phyloP scores from a whole-genome alignment of 352 stramenopile genomes.

The Phytophthora palmivora region DNA sequence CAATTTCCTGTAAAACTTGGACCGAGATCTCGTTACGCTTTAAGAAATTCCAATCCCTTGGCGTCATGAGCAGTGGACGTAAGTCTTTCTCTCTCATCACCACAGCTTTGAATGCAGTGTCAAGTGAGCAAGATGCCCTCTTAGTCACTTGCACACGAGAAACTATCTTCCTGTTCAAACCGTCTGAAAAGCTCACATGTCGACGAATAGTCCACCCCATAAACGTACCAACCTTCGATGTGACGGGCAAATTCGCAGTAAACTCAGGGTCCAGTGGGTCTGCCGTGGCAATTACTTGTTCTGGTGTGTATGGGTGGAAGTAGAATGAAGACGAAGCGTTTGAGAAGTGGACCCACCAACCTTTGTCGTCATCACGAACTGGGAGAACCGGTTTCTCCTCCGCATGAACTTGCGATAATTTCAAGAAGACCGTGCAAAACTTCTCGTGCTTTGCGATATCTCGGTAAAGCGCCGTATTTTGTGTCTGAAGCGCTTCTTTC shows the following conservation, averaged over 20 bases:
- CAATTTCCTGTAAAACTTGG: slow-evolving; percentile 31
- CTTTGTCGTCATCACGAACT: slow-evolving; percentile 7
- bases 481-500: slow-evolving; percentile 26
- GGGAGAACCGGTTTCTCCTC: not conserved
- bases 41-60: slow-evolving; percentile 22
- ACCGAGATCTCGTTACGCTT: slow-evolving; percentile 7
- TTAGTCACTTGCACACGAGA: slow-evolving; percentile 5
- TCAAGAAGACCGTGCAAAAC: not conserved
- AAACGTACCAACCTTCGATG: not conserved
- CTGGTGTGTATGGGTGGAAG: slow-evolving; percentile 2
- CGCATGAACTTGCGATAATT: not conserved
- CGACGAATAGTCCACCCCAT: slow-evolving; percentile 7
- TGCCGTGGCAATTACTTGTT: slow-evolving; percentile 1
- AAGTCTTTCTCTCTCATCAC: slow-evolving; percentile 13
- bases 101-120: slow-evolving; percentile 8
- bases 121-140: not conserved
- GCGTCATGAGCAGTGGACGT: slow-evolving; percentile 19
- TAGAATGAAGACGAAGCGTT: slow-evolving; percentile 1
- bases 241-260: not conserved
- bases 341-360: slow-evolving; percentile 10
- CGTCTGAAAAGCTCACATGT: not conserved
- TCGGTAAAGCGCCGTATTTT: slow-evolving; percentile 33
- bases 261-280: not conserved
- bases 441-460: not conserved
- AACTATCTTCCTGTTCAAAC: not conserved